phyloP scores from a whole-genome alignment of 805 yeast genomes.

The Candida glaebosa region DNA sequence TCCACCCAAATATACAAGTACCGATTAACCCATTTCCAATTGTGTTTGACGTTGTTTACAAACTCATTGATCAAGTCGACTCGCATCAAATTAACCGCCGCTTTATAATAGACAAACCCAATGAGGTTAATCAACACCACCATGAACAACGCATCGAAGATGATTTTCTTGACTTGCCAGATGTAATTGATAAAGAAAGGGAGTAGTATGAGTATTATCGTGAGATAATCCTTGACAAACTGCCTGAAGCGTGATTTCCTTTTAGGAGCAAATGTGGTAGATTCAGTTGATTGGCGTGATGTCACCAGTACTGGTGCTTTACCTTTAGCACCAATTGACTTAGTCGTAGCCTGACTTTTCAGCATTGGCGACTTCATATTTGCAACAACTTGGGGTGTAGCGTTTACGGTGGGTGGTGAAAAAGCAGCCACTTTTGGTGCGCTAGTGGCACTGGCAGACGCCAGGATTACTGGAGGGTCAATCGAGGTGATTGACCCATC shows the following conservation, averaged over 20 bases:
- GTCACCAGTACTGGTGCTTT: too few species aligned
- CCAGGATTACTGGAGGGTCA: too few species aligned
- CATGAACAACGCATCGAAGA: background rate
- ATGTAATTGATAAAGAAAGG: background rate
- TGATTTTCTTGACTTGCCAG: background rate
- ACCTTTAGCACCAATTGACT: too few species aligned
- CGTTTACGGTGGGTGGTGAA: too few species aligned
- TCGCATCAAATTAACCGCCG: background rate
- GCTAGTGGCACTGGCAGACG: background rate
- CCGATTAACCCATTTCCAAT: background rate
- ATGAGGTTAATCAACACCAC: background rate
- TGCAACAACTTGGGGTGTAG: too few species aligned
- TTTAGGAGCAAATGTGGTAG: background rate
- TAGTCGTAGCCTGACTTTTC: too few species aligned
- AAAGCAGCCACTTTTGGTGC: background rate
- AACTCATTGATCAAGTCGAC: background rate
- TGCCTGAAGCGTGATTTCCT: background rate
- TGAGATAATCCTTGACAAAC: background rate
- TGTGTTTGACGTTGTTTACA: background rate
- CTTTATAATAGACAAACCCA: background rate
- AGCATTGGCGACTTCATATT: too few species aligned
- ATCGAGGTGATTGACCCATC: background rate
- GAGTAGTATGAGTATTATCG: background rate
- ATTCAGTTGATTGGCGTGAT: too few species aligned
- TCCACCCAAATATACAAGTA: background rate